Evolutionary conservation across 2,329 filamentous ascomycete genomes (phyloP).

Genomic region (Fusarium sp.): DNA sequence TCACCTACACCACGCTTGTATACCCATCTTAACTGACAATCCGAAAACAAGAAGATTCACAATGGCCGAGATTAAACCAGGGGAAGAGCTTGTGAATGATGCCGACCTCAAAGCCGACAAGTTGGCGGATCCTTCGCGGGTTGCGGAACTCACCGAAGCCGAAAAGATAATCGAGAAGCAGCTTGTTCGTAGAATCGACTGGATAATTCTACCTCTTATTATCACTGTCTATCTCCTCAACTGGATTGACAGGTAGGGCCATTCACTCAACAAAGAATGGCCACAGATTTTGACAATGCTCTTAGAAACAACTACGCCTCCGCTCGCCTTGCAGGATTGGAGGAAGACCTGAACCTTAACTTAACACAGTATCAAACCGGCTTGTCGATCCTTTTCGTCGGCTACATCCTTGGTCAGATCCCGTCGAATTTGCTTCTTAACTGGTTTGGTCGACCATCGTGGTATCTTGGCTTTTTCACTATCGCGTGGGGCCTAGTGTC

Average conservation of each 20-base stretch:
- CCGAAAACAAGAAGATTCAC: too few species aligned
- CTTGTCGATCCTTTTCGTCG: not conserved
- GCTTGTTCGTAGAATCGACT: not conserved
- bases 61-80: not conserved
- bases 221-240: not conserved
- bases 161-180: not conserved
- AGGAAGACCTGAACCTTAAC: not conserved
- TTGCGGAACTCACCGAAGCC: not conserved
- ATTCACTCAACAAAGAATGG: not conserved
- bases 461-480: conserved; percentile 60
- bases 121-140: not conserved
- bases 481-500: conserved; percentile 63
- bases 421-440: not conserved
- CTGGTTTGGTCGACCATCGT: conserved; percentile 50
- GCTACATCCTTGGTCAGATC: not conserved
- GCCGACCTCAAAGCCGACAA: not conserved
- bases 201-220: not conserved
- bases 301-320: not conserved
- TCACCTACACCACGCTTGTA: too few species aligned
- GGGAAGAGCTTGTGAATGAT: not conserved
- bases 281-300: not conserved
- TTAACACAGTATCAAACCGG: not conserved
- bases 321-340: not conserved
- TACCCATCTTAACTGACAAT: too few species aligned
- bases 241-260: not conserved